Evolutionary conservation across 371 early-diverging fungal species (phyloP).

Genomic region (Mucor saturninus): DNA sequence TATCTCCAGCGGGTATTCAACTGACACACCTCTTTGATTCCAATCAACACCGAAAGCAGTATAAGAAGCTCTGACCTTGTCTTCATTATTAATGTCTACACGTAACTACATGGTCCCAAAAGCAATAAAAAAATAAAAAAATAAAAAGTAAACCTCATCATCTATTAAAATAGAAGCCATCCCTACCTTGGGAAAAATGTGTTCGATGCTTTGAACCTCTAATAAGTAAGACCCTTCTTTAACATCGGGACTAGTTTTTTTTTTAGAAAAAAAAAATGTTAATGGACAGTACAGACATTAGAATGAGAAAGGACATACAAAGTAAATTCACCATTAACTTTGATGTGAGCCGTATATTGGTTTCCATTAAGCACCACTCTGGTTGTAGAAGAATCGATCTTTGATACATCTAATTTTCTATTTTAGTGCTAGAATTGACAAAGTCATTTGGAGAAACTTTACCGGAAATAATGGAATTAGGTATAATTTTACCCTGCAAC

Average conservation of each 20-base stretch:
- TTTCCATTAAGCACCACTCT: conserved; percentile 17
- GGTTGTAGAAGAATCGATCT: conserved; percentile 24
- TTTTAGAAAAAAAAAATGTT: background rate
- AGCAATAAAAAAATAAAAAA: no score
- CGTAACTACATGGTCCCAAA: conserved; percentile 36
- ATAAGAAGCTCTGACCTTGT: conserved; percentile 38
- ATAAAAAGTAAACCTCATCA: background rate
- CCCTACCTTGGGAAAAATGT: conserved; percentile 49
- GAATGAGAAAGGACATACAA: conserved; percentile 14
- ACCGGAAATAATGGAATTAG: conserved; percentile 29
- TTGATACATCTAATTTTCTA: conserved; percentile 17
- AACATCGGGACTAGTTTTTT: conserved; percentile 27
- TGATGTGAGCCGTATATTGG: conserved; percentile 15
- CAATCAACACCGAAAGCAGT: conserved; percentile 43
- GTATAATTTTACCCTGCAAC: conserved; percentile 28
- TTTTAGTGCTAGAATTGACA: no score
- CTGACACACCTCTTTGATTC: conserved; percentile 38
- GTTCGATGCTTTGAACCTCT: conserved; percentile 51
- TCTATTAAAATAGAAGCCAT: background rate
- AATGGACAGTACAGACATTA: background rate
- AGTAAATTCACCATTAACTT: conserved; percentile 24
- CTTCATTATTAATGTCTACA: conserved; percentile 43
- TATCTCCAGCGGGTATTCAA: conserved; percentile 46
- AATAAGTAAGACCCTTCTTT: conserved; percentile 51
- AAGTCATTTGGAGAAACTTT: background rate